These are phyloP conservation scores for Pseudogymnoascus pannorum DNA, from an alignment of 2,329 filamentous ascomycete genomes.

Conservation along the genomic window DNA sequence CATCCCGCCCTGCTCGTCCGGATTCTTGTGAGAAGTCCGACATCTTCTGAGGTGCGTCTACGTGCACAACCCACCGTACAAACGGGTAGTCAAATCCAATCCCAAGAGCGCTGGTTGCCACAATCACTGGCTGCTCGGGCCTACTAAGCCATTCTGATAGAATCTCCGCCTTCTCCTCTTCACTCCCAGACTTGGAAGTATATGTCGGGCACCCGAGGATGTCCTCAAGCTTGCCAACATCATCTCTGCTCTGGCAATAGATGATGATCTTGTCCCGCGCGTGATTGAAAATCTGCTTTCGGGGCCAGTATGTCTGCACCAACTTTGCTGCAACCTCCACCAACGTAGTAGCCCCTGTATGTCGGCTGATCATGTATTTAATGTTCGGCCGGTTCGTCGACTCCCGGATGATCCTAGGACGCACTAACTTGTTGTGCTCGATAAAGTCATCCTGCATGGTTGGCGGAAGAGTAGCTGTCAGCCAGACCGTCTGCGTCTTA, in stretches of 20 bases:
- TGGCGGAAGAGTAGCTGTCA: slow-evolving; percentile 13
- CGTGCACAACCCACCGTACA: slow-evolving; percentile 8
- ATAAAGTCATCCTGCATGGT: slow-evolving; percentile 15
- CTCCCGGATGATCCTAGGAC: slow-evolving; percentile 13
- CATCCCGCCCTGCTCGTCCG: slow-evolving; percentile 8
- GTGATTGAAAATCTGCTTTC: slow-evolving; percentile 10
- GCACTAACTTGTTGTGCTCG: slow-evolving; percentile 16
- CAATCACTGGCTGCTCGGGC: slow-evolving; percentile 10
- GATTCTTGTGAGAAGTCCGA: slow-evolving; percentile 15
- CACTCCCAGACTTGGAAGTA: not conserved
- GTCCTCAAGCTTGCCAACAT: slow-evolving; percentile 10
- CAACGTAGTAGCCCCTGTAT: not conserved
- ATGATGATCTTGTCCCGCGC: slow-evolving; percentile 16
- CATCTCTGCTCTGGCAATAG: slow-evolving; percentile 12
- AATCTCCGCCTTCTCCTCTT: slow-evolving; percentile 13
- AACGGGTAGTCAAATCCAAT: slow-evolving; percentile 13
- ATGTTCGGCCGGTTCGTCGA: slow-evolving; percentile 16
- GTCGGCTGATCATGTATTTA: slow-evolving; percentile 12
- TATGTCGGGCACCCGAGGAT: slow-evolving; percentile 10
- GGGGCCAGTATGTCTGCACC: slow-evolving; percentile 10
- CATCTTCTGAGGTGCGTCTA: not conserved
- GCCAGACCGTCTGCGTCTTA: slow-evolving; percentile 14
- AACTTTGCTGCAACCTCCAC: slow-evolving; percentile 11
- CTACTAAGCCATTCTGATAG: slow-evolving; percentile 10
- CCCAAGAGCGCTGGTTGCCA: slow-evolving; percentile 10